phyloP scores from a whole-genome alignment of 1,284 basidiomycete species.

The Golubevia pallescens region DNA sequence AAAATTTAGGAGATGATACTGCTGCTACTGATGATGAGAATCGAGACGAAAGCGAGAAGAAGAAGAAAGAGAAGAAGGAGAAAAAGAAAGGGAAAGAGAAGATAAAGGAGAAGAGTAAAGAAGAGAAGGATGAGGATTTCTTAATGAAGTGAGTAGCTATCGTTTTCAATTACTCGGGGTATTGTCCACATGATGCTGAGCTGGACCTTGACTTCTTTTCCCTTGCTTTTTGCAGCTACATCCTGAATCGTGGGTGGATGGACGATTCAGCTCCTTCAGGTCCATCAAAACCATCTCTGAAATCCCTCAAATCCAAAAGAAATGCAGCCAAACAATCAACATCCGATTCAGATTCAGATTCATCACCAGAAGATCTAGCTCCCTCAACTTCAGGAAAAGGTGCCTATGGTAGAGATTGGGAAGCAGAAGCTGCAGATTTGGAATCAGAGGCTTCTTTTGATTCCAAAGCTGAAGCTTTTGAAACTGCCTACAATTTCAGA shows the following conservation, averaged over 20 bases:
- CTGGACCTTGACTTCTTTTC: neutral
- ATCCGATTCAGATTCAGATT: neutral
- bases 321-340: conserved; percentile 6
- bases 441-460: conserved; percentile 58
- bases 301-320: conserved; percentile 17
- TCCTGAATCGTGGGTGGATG: conserved; percentile 61
- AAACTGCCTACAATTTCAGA: conserved; percentile 62
- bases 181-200: neutral
- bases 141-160: conserved; percentile 84
- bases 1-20: conserved; percentile 37
- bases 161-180: neutral
- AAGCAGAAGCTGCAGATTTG: conserved; percentile 58
- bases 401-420: conserved; percentile 46
- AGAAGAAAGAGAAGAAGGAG: conserved; percentile 61
- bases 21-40: conserved; percentile 63
- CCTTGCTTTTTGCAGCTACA: conserved; percentile 28
- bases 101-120: conserved; percentile 66
- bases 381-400: neutral
- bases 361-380: too few species aligned
- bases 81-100: conserved; percentile 57
- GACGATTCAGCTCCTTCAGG: conserved; percentile 32
- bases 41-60: conserved; percentile 17
- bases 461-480: conserved; percentile 56
- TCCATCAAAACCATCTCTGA: conserved; percentile 18
- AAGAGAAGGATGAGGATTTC: conserved; percentile 80